phyloP scores from a whole-genome alignment of 1,284 basidiomycete species.

The Malassezia sp. region DNA sequence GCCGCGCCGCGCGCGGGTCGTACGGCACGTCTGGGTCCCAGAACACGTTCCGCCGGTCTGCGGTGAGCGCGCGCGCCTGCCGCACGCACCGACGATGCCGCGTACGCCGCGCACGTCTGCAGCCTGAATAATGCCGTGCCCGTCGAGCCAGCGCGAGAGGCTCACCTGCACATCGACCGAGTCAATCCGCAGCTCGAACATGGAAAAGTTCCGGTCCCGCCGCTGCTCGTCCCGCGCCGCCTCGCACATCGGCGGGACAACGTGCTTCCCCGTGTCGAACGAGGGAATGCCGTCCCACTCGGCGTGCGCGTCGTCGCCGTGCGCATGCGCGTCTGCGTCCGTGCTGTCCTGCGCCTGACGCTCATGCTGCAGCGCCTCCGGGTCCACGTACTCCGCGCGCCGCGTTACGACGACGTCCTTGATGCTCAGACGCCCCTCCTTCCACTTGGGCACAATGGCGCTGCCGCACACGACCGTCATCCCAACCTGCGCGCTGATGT shows the following conservation, averaged over 20 bases:
- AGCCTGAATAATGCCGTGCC: constrained; percentile 80
- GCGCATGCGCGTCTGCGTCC: not conserved
- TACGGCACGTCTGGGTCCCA: constrained; percentile 70
- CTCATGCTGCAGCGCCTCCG: constrained; percentile 25
- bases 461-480: constrained; percentile 92
- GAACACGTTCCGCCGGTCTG: constrained; percentile 77
- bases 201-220: constrained; percentile 42
- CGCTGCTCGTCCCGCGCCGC: constrained; percentile 22
- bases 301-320: not conserved
- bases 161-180: constrained; percentile 94
- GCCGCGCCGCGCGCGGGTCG: constrained; percentile 70
- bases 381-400: constrained; percentile 51
- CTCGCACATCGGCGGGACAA: constrained; percentile 34
- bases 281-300: constrained; percentile 9
- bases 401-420: constrained; percentile 91
- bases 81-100: constrained; percentile 76
- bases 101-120: constrained; percentile 87
- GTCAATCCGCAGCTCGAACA: constrained; percentile 52
- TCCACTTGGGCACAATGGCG: constrained; percentile 95
- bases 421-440: constrained; percentile 85
- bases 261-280: constrained; percentile 33
- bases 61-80: too few relatives aligned
- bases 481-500: constrained; percentile 83
- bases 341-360: constrained; percentile 11
- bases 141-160: constrained; percentile 82